Base-by-base conservation (phyloP, 345 rosid species). In the Durio zibethinus region DNA sequence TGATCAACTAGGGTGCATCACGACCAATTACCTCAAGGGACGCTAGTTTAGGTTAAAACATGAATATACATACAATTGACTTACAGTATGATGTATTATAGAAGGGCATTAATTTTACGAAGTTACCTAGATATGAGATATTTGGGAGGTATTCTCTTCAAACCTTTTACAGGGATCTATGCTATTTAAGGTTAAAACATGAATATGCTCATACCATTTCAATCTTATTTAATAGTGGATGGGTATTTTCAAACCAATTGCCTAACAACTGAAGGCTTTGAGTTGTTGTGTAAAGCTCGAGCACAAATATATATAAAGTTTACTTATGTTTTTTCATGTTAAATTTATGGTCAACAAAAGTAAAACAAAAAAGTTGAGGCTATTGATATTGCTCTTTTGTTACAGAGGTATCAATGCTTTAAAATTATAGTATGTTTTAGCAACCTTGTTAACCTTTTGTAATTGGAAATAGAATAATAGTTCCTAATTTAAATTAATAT, bases 51-150 rank as follows among this genome's bases (percentile, higher is more conserved):
- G n/a, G n/a, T n/a, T n/a, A n/a, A n/a, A n/a, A n/a, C n/a, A n/a
- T n/a, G n/a, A n/a, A n/a, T n/a, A n/a, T n/a, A n/a, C n/a, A n/a
- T n/a, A n/a, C n/a, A n/a, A n/a, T n/a, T n/a, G n/a, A n/a, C n/a
- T n/a, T n/a, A n/a, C 71, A 98, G 99, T 73, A 96, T 96, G 99
- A 96, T 96, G 99, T 96, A 96, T 77, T 96, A 96, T 76, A 89
- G 99, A 85, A 92, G 97, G 87, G 99, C 99, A 82, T 85, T 96
- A 80, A 91, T 96, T 97, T 86, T 96, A 56, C 99, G 93, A 89
- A 93, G 98, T 86, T 90, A 81, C 85, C 83, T 93, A 57, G 99
- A 96, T 82, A 87, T 86, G 75, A 86, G 98, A 85, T 80, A 90
- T 77, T 68, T 88, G 66, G 93, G 93, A 90, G 98, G 99, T 93